Evolutionary conservation across 1,284 basidiomycete species (phyloP).

Genomic region (Vanrija sp.): DNA sequence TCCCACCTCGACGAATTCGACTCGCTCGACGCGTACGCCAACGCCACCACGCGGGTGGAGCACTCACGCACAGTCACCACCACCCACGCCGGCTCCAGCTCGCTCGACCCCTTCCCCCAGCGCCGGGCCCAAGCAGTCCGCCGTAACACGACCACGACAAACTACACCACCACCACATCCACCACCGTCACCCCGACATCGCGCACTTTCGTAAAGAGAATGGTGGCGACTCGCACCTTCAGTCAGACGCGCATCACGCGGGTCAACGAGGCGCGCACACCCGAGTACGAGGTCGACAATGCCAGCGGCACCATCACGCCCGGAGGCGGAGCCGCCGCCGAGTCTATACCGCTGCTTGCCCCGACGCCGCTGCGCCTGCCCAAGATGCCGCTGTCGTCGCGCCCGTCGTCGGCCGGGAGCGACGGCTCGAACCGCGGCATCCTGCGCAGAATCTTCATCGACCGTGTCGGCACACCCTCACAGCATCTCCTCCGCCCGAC

Average conservation of each 20-base stretch:
- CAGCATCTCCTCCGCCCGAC: constrained; percentile 47
- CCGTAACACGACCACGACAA: no score
- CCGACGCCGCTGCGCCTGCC: constrained; percentile 19
- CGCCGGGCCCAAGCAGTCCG: no score
- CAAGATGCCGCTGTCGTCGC: constrained; percentile 16
- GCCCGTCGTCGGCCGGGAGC: constrained; percentile 31
- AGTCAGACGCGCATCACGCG: not conserved
- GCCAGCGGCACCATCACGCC: not conserved
- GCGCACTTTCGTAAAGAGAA: no score
- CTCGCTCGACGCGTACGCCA: no score
- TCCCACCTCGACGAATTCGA: no score
- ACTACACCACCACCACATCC: no score
- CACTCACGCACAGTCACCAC: no score
- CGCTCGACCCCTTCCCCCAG: no score
- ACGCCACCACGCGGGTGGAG: no score
- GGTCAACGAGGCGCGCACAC: constrained; percentile 9
- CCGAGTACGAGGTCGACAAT: constrained; percentile 37
- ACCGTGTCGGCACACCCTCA: constrained; percentile 43
- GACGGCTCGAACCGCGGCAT: constrained; percentile 30
- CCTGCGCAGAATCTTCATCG: constrained; percentile 46
- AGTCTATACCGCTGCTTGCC: constrained; percentile 26
- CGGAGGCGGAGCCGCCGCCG: not conserved
- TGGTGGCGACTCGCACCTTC: no score
- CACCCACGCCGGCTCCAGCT: no score
- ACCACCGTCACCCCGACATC: no score